Evolutionary conservation across 306 rosid genomes (phyloP).

Genomic region (Malus asiatica): DNA sequence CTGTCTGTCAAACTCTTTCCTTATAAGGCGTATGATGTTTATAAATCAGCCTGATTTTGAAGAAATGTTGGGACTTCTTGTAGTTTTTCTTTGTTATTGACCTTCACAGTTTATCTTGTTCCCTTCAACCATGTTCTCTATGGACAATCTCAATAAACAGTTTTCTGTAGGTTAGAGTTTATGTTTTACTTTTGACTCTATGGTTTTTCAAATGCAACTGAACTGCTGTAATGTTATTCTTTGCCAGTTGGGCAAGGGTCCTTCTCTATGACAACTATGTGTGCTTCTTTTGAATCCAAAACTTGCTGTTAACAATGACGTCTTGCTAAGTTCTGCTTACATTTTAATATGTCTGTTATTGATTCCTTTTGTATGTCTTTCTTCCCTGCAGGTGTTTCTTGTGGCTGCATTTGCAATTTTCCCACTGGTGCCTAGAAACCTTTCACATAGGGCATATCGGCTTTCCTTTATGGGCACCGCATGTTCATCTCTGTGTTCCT

Average conservation of each 20-base stretch:
- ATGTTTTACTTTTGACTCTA: not conserved
- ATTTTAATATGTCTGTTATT: constrained; percentile 10
- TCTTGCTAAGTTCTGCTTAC: not conserved
- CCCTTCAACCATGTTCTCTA: not conserved
- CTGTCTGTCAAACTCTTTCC: not conserved
- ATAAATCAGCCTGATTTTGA: not conserved
- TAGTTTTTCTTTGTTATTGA: not conserved
- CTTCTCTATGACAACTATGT: not conserved
- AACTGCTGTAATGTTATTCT: not conserved
- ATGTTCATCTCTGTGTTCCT: constrained; percentile 67
- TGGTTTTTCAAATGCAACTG: not conserved
- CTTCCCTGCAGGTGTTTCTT: constrained; percentile 64
- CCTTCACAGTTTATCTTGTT: not conserved
- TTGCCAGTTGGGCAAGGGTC: not conserved
- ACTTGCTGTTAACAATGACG: not conserved
- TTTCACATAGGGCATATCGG: constrained; percentile 83
- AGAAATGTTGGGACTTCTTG: not conserved
- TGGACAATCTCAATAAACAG: not conserved
- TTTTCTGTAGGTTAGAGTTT: not conserved
- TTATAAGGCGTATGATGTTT: not conserved
- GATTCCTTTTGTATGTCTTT: not conserved
- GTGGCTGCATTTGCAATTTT: constrained; percentile 79
- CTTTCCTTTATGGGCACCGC: constrained; percentile 87
- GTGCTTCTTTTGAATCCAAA: not conserved
- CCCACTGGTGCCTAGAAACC: constrained; percentile 66